Base-by-base conservation (phyloP, 768 basidiomycete species). In the Lanmaoa rubissima region DNA sequence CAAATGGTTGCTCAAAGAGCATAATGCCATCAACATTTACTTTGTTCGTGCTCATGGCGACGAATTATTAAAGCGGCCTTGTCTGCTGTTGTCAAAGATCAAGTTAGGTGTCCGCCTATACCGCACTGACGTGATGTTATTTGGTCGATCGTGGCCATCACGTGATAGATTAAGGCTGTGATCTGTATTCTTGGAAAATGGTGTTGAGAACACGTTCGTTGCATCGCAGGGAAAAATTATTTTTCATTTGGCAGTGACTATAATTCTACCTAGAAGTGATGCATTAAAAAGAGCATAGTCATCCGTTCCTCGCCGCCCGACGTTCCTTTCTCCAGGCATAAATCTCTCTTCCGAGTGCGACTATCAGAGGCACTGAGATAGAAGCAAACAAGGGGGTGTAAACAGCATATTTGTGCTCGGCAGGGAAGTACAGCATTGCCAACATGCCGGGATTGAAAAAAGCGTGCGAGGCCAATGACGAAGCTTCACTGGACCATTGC, bases 401-500 rank as follows among this genome's bases (percentile, higher is more conserved):
- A 10, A 99, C 93, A 2, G 95, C 95, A 70, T 94, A 95, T 69
- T 91, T 98, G 76, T 98, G 97, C 68, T 98, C 97, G 19, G 93
- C 87, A 21, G 97, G 97, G 74, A 98, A 98, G 73, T 99, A 99
- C 21, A 99, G 79, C 68, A 98, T 74, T 14, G 93, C 94, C 63
- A 98, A 75, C 94, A 98, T 97, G 19, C 90, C 91, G 0, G 96
- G 97, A 71, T 94, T 92, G 76, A 97, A 98, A 78, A 97, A 98
- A 4, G 97, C 96, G 41, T 86, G 81, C 2, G 89, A 91, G 12
- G 93, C 82, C 36, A 86, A 76, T 0, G 78, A 79, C 45, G 85
- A 71, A 0, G 92, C 90, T 54, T 76, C 70, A 14, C 81, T 78
- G 2, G 91, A 92, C 66, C 83, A 77, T 28, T 71, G 70, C 43